These are phyloP conservation scores for Monosporascus ibericus DNA, from an alignment of 2,329 filamentous ascomycete genomes.

Conservation along the genomic window DNA sequence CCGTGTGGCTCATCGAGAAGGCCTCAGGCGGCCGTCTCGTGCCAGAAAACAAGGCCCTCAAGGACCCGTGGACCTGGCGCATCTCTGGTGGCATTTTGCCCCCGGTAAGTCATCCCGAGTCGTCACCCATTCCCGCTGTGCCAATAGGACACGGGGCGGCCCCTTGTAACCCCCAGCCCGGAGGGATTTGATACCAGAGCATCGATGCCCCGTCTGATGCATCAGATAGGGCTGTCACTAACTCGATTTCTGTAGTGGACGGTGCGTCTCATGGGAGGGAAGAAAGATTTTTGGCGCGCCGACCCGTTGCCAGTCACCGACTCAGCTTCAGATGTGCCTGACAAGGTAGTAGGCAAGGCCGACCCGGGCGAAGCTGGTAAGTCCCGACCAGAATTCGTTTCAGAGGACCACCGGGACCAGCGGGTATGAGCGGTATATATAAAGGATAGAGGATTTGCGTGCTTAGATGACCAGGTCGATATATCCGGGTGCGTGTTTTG, in stretches of 20 bases:
- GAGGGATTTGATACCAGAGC: no score
- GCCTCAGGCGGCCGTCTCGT: conserved; percentile 62
- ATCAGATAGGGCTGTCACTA: neutral
- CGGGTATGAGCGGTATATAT: neutral
- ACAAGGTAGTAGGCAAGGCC: conserved; percentile 6
- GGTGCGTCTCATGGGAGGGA: conserved; percentile 54
- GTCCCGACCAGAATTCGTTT: neutral
- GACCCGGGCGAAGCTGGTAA: conserved; percentile 4
- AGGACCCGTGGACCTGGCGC: conserved; percentile 75
- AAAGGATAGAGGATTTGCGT: no score
- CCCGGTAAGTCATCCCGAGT: conserved; percentile 23
- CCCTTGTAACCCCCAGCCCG: no score
- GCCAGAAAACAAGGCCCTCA: conserved; percentile 68
- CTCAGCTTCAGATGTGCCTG: conserved; percentile 12
- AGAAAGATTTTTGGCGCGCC: conserved; percentile 66
- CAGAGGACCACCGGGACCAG: conserved; percentile 3
- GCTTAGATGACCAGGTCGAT: neutral
- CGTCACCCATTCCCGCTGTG: neutral
- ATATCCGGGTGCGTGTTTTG: neutral
- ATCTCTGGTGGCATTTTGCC: conserved; percentile 70
- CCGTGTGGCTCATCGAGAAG: conserved; percentile 63
- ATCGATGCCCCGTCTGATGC: no score
- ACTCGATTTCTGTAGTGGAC: conserved; percentile 46
- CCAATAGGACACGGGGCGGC: no score
- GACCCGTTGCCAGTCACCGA: conserved; percentile 21